Conservation (phyloP, 1,139 yeast species). For the Hanseniaspora sp. region DNA sequence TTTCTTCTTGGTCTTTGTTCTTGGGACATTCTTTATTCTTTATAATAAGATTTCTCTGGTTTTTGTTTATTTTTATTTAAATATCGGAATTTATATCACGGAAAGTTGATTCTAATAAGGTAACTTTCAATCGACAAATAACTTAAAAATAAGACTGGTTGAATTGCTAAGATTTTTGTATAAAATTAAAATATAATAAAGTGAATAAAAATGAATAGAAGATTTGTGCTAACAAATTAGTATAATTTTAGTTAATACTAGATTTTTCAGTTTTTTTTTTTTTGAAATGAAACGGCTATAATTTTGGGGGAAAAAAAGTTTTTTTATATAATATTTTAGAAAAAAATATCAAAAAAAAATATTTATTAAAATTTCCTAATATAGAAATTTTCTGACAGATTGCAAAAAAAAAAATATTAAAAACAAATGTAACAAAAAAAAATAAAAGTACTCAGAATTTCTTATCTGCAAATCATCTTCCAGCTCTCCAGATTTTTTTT, state of each 20-base stretch:
- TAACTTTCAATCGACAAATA: constrained; percentile 74
- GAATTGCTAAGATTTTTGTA: too few relatives aligned
- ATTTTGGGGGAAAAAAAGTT: too few relatives aligned
- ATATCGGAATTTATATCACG: constrained; percentile 72
- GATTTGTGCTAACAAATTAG: too few relatives aligned
- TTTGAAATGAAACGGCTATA: not conserved
- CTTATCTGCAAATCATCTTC: too few relatives aligned
- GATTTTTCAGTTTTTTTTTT: not conserved
- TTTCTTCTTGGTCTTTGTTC: constrained; percentile 48
- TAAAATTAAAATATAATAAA: too few relatives aligned
- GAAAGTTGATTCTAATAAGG: constrained; percentile 74
- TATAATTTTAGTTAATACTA: too few relatives aligned
- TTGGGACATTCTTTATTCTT: constrained; percentile 46
- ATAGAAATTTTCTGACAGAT: not conserved
- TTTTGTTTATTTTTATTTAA: constrained; percentile 21
- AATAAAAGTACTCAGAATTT: too few relatives aligned
- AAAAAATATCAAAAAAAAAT: not conserved
- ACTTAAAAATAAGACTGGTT: constrained; percentile 5
- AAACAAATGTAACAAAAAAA: too few relatives aligned
- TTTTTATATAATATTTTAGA: too few relatives aligned
- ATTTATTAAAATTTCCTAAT: not conserved
- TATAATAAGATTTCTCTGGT: constrained; percentile 23
- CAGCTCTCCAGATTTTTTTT: too few relatives aligned
- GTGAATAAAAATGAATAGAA: too few relatives aligned
- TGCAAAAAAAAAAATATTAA: too few relatives aligned